Evolutionary conservation across 1,284 basidiomycete genomes (phyloP), one percentile per base, ranked within the genome.

Genomic region (Microbotryomycetes sp.): DNA sequence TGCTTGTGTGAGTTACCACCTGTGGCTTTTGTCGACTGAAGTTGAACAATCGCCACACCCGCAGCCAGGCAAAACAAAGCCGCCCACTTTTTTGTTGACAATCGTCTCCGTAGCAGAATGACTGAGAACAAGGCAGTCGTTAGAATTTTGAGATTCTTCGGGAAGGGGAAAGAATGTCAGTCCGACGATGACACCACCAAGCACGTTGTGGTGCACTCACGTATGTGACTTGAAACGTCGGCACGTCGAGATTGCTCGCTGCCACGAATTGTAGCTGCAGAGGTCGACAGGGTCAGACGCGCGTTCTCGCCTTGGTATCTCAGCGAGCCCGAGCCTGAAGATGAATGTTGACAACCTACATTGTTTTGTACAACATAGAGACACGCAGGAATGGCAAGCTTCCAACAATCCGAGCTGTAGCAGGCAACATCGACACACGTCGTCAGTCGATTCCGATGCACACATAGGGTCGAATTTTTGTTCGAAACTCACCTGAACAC

Each of bases 291-390:
- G 22, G 6, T n/a, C 22, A 49, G 48, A 9, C 48, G 48, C 9
- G 12, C 48, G n/a, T 12, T 42, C 50, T 19, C n/a, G 30, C 15
- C 30, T 5, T 14, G 16, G n/a, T 25, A 5, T 19, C 19, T 6
- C 9, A 6, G 4, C 6, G 29, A 9, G 31, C 19, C 16, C 52
- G 16, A 22, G 52, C 30, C 4, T 6, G 9, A 22, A 3, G 28
- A 5, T 22, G 14, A n/a, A 46, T 22, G 30, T 32, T 1, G n/a
- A 7, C 5, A 6, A 51, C 68, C 6, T 29, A 70, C 68, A 76
- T 92, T 92, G 80, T 97, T 97, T 79, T 97, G 93, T 62, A 94
- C 84, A 71, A 94, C 91, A 65, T 97, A 98, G 69, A 97, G 87
- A 62, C 97, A 83, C 12, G 94, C 94, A 12, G 94, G 94, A 66